These are phyloP conservation scores for Solanum chacoense DNA, from an alignment of 305 asterid species.

Conservation along the genomic window DNA sequence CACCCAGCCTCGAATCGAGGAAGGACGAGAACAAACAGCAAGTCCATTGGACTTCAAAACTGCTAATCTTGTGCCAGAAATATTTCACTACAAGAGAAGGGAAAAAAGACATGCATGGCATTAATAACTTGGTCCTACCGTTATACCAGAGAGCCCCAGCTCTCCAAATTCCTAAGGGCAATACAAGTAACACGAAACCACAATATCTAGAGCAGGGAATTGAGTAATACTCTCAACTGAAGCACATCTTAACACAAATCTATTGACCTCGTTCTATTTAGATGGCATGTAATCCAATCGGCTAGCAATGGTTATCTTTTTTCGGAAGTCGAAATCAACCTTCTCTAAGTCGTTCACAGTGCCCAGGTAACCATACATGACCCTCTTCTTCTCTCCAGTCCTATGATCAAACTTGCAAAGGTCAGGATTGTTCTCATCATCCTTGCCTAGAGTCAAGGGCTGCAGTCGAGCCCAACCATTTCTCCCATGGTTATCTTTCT, in stretches of 20 bases:
- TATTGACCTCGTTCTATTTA: constrained; percentile 8
- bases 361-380: constrained; percentile 75
- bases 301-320: constrained; percentile 61
- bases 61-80: not conserved
- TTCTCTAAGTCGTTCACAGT: constrained; percentile 69
- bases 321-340: constrained; percentile 67
- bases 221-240: not conserved
- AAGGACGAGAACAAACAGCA: not conserved
- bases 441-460: constrained; percentile 34
- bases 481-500: constrained; percentile 54
- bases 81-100: not conserved
- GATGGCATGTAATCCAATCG: constrained; percentile 31
- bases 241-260: not conserved
- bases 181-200: not conserved
- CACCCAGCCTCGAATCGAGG: not conserved
- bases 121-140: not conserved
- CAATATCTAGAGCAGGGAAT: not conserved
- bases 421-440: constrained; percentile 68
- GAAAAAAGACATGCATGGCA: not conserved
- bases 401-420: constrained; percentile 47
- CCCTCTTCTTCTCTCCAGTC: constrained; percentile 56
- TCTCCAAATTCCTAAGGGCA: not conserved
- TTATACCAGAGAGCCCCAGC: not conserved
- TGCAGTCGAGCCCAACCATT: constrained; percentile 65
- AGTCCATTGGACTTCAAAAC: not conserved